A percentile compares a stretch with the other conserved stretches of the same genome.
phyloP scores from a whole-genome alignment of 805 yeast species.

The Ogataea siamensis region DNA sequence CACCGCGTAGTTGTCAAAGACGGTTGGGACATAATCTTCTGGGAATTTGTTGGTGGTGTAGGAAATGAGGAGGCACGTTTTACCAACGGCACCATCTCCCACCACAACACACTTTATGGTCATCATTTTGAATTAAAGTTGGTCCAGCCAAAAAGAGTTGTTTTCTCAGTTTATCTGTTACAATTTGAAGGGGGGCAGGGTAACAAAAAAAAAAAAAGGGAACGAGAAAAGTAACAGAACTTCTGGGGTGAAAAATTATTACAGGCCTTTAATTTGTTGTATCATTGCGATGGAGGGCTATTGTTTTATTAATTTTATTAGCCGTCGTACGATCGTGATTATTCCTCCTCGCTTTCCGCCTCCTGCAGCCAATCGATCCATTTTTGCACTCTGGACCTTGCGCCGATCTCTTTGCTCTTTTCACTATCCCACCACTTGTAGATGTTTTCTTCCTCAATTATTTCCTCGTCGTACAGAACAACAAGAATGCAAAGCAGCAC shows the following conservation, averaged over 20 bases:
- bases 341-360: constrained; percentile 46
- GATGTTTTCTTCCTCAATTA: constrained; percentile 78
- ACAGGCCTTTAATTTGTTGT: too few species aligned
- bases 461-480: constrained; percentile 75
- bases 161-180: constrained; percentile 15
- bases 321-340: neutral
- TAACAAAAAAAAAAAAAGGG: constrained; percentile 5
- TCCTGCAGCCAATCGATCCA: constrained; percentile 87
- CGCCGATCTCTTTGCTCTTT: constrained; percentile 37
- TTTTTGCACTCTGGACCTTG: constrained; percentile 55
- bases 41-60: constrained; percentile 97
- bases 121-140: constrained; percentile 39
- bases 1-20: constrained; percentile 91
- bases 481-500: constrained; percentile 51
- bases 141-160: constrained; percentile 15
- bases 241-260: too few species aligned
- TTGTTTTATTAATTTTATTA: too few species aligned
- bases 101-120: constrained; percentile 94
- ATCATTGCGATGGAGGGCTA: too few species aligned
- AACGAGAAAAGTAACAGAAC: neutral
- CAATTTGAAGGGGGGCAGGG: constrained; percentile 17
- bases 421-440: constrained; percentile 76
- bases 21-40: constrained; percentile 98
- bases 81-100: constrained; percentile 99
- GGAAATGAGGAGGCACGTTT: constrained; percentile 91